Percentiles rank a stretch among this genome's conserved stretches.
Evolutionary conservation across 2,329 filamentous ascomycete genomes (phyloP).

Genomic region (Hymenoscyphus linearis): DNA sequence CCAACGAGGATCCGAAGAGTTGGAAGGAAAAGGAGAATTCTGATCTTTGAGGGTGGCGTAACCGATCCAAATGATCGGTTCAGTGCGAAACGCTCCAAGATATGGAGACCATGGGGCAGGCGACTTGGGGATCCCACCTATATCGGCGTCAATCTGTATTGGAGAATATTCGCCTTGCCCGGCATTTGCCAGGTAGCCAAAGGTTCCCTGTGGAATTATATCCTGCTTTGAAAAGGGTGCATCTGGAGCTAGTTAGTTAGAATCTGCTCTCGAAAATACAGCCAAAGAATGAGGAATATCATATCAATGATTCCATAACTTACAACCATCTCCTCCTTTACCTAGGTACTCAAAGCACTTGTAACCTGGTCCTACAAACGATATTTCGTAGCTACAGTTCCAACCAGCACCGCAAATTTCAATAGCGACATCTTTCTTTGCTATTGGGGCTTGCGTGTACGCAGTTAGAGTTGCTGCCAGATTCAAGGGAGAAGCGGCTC

Average conservation of each 20-base stretch:
- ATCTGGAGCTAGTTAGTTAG: not conserved
- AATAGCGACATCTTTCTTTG: not conserved
- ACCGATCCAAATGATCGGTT: constrained; percentile 6
- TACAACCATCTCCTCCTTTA: not conserved
- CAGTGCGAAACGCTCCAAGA: constrained; percentile 3
- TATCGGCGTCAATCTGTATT: not conserved
- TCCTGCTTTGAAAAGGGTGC: not conserved
- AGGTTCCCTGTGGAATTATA: not conserved
- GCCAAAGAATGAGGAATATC: not conserved
- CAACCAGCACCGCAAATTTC: constrained; percentile 4
- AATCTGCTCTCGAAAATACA: not conserved
- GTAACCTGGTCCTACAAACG: constrained; percentile 6
- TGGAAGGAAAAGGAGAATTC: not conserved
- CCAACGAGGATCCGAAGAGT: constrained; percentile 1
- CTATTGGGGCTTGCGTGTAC: constrained; percentile 1
- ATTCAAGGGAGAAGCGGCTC: not conserved
- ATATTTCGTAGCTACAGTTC: constrained; percentile 6
- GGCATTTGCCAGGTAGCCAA: constrained; percentile 1
- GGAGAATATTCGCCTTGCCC: not conserved
- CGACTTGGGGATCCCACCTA: not conserved
- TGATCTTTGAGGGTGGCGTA: not conserved
- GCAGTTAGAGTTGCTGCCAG: not conserved
- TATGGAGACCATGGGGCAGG: not conserved
- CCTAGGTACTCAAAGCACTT: constrained; percentile 2
- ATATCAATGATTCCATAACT: not conserved